Evolutionary conservation across 345 rosid genomes (phyloP), one percentile per base, ranked within the genome.

Genomic region (Syzygium jambos): DNA sequence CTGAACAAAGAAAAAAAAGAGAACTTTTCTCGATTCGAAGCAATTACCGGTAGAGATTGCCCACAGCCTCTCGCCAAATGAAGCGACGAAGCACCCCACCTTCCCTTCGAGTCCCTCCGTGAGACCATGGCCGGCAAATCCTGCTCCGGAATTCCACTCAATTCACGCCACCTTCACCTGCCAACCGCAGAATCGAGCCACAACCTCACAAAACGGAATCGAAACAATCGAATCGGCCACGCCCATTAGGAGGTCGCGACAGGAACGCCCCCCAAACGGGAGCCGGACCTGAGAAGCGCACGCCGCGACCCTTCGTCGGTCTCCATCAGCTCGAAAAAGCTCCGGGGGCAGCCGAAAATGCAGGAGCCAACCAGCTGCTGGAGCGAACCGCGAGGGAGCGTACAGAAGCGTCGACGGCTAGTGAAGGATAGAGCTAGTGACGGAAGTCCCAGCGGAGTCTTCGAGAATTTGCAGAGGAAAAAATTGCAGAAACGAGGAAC

Each of bases 31-130:
- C 4, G 25, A 55, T 19, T 29, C 11, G 14, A 78, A 87, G 57
- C 9, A 88, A 86, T 86, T 88, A 96, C 98, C 98, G 3, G 95
- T 98, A 7, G 95, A 92, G 90, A 94, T 87, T 51, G 96, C 93
- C 99, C 98, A 96, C 34, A 97, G 89, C 89, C 98, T 91, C 93
- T 93, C 93, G 98, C 97, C 99, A 95, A 91, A 96, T 97, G 92
- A 97, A 97, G 1, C 99, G 95, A 85, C 95, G 99, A 83, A 97
- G 94, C 92, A 95, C 84, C 89, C 84, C 89, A 96, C 92, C 92
- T 95, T 97, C 92, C 92, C 95, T 96, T 15, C 23, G 95, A 95
- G 88, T 95, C 98, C 77, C 77, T 94, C 95, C 2, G 95, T 43
- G 46, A 93, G 51, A 95, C 98, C 99, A 97, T 95, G 23, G 98